Percentiles rank a stretch among this genome's conserved stretches.
phyloP scores from a whole-genome alignment of 495 filamentous ascomycete species.

The Mycothermus thermophilus region DNA sequence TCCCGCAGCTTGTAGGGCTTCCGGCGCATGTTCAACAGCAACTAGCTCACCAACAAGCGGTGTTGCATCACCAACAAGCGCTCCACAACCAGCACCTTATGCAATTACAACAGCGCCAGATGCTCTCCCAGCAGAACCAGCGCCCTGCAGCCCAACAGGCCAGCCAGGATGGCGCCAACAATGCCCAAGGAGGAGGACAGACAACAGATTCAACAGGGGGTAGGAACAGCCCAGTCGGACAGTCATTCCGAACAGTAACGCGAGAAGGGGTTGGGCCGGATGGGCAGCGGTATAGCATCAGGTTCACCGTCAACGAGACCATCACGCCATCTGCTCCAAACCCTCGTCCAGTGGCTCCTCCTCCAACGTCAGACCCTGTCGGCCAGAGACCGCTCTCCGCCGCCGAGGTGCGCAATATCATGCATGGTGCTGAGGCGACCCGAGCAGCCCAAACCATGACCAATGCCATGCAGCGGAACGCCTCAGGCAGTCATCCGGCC shows the following conservation, averaged over 20 bases:
- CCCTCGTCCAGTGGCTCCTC: neutral
- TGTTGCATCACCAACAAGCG: constrained; percentile 14
- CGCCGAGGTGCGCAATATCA: constrained; percentile 25
- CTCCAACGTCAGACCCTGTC: constrained; percentile 2
- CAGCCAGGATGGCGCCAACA: constrained; percentile 2
- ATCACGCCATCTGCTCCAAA: neutral
- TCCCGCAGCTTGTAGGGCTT: too few species aligned
- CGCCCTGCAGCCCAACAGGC: constrained; percentile 9
- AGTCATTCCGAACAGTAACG: constrained; percentile 9
- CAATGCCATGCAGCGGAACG: constrained; percentile 35
- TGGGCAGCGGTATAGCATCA: constrained; percentile 15
- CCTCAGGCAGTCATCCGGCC: constrained; percentile 28
- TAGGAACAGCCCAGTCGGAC: constrained; percentile 9
- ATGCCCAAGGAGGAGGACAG: neutral
- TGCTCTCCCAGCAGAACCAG: constrained; percentile 16
- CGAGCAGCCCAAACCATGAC: constrained; percentile 28
- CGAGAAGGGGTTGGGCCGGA: constrained; percentile 18
- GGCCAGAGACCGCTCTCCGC: constrained; percentile 13
- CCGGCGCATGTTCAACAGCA: too few species aligned
- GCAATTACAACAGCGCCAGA: constrained; percentile 14
- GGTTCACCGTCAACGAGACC: constrained; percentile 18
- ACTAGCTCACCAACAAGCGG: too few species aligned
- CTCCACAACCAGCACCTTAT: constrained; percentile 15
- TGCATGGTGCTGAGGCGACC: constrained; percentile 29
- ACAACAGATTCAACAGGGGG: constrained; percentile 1